These are phyloP conservation scores for Papiliotrema fonsecae DNA, from an alignment of 1,284 basidiomycete species.

Conservation along the genomic window DNA sequence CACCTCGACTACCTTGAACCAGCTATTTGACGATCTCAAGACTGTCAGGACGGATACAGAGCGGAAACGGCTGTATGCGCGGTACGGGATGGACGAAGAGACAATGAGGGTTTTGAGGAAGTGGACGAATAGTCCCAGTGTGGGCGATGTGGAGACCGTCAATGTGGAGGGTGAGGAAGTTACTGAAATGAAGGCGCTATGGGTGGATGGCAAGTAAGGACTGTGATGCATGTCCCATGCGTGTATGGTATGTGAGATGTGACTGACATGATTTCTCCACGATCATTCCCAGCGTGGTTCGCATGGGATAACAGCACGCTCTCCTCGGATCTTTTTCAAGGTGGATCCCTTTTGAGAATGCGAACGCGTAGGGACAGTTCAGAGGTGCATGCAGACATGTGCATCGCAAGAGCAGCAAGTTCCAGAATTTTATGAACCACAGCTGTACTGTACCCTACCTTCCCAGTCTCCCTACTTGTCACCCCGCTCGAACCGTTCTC, in stretches of 20 bases:
- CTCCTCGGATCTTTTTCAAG: too few species aligned
- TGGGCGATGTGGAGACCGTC: constrained; percentile 54
- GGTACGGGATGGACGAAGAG: constrained; percentile 58
- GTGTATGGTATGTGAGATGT: neutral
- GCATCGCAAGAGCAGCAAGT: too few species aligned
- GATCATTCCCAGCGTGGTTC: too few species aligned
- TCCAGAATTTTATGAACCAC: too few species aligned
- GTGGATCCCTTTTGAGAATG: too few species aligned
- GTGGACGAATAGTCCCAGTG: constrained; percentile 67
- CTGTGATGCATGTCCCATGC: neutral
- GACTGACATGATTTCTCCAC: too few species aligned
- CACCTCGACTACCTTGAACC: constrained; percentile 56
- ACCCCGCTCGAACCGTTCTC: too few species aligned
- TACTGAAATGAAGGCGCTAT: constrained; percentile 54
- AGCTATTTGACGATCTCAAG: constrained; percentile 66
- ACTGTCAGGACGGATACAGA: constrained; percentile 50
- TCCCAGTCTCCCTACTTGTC: too few species aligned
- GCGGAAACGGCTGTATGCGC: constrained; percentile 42
- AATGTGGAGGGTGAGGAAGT: constrained; percentile 59
- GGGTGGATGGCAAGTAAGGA: constrained; percentile 1
- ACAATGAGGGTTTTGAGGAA: constrained; percentile 58
- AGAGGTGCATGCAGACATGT: too few species aligned
- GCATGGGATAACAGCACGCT: too few species aligned
- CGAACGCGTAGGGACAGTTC: too few species aligned
- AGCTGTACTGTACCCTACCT: too few species aligned